Conservation (phyloP, 257 asterid species). For the Solanum rostratum region DNA sequence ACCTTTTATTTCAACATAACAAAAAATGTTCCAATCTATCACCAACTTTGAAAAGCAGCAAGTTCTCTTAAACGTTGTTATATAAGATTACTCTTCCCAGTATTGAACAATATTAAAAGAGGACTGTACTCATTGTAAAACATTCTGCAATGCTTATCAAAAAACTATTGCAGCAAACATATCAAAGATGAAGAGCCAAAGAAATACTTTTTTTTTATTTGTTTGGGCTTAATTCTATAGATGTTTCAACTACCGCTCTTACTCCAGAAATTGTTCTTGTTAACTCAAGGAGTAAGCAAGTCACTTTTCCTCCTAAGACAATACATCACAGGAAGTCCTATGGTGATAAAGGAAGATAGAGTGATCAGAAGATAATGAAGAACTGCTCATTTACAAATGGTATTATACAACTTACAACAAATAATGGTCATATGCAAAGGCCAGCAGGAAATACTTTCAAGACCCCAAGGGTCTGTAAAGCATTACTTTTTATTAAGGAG, state of each 20-base stretch:
- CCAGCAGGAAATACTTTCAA: neutral
- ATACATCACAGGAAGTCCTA: neutral
- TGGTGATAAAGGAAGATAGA: neutral
- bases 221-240: neutral
- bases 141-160: neutral
- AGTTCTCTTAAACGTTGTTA: neutral
- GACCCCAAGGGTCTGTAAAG: neutral
- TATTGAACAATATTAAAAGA: neutral
- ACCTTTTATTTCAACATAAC: neutral
- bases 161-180: neutral
- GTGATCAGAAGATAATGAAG: neutral
- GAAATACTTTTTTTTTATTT: neutral
- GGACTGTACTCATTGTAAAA: neutral
- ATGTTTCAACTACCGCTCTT: neutral
- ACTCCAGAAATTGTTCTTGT: neutral
- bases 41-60: neutral
- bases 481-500: neutral
- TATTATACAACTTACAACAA: neutral
- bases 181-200: neutral
- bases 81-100: neutral
- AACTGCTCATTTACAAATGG: neutral
- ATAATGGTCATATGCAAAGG: neutral
- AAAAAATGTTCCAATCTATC: neutral
- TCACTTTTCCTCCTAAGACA: neutral
- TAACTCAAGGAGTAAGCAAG: neutral